These are phyloP conservation scores for Penicillium sp. DNA, from an alignment of 2,329 filamentous ascomycete species.

Conservation along the genomic window DNA sequence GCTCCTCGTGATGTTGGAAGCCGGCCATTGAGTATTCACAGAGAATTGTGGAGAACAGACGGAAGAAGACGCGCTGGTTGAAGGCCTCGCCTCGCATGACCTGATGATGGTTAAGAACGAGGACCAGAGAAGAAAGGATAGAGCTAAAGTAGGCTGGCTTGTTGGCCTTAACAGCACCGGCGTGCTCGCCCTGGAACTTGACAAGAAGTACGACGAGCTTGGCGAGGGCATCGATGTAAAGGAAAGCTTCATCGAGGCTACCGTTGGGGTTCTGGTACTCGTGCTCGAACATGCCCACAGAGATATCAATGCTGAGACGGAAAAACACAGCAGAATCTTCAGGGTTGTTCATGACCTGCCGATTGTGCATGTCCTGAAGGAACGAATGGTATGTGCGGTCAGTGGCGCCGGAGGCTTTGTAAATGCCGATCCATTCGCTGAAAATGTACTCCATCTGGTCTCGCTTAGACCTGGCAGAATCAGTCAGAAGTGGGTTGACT, in stretches of 20 bases:
- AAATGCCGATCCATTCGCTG: constrained; percentile 88
- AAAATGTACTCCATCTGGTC: constrained; percentile 95
- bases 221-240: constrained; percentile 76
- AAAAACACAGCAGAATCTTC: constrained; percentile 80
- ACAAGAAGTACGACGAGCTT: constrained; percentile 77
- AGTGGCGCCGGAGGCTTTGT: constrained; percentile 72
- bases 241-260: constrained; percentile 60
- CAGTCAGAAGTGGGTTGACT: constrained; percentile 54
- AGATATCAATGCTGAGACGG: constrained; percentile 76
- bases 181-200: constrained; percentile 65
- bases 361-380: constrained; percentile 77
- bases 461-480: constrained; percentile 61
- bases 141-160: constrained; percentile 75
- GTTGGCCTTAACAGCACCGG: constrained; percentile 59
- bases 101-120: constrained; percentile 85
- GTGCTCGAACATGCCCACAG: constrained; percentile 75
- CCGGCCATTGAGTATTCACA: constrained; percentile 67
- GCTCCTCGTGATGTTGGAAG: constrained; percentile 59
- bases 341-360: constrained; percentile 68
- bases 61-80: constrained; percentile 87
- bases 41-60: constrained; percentile 80
- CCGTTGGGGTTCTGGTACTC: constrained; percentile 61
- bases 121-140: constrained; percentile 71
- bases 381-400: constrained; percentile 74
- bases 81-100: constrained; percentile 76